phyloP scores from a whole-genome alignment of 129 eudicot genomes.

The Centaurea solstitialis region DNA sequence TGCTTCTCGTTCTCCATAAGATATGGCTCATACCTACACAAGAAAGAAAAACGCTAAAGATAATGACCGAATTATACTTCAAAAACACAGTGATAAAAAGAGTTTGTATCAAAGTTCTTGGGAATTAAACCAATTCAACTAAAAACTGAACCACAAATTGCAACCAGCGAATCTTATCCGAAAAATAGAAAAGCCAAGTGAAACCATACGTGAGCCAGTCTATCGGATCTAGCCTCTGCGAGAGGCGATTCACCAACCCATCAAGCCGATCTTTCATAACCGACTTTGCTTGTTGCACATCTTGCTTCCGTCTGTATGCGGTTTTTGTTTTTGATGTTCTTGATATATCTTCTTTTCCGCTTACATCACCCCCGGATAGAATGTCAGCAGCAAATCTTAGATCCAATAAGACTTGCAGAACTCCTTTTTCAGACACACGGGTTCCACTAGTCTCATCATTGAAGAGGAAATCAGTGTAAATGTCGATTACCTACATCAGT shows the following conservation, averaged over 20 bases:
- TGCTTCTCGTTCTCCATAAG: conserved; percentile 98
- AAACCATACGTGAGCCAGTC: conserved; percentile 94
- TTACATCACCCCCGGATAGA: conserved; percentile 72
- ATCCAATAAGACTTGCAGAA: conserved; percentile 81
- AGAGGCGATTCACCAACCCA: conserved; percentile 55
- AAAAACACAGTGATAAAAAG: neutral
- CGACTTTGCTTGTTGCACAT: conserved; percentile 51
- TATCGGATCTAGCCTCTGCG: conserved; percentile 92
- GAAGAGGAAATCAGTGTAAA: conserved; percentile 59
- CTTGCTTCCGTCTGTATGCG: conserved; percentile 74
- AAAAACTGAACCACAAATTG: neutral
- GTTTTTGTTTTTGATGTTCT: conserved; percentile 50
- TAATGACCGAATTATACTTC: conserved; percentile 7
- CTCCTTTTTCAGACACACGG: conserved; percentile 84
- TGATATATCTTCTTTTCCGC: conserved; percentile 39
- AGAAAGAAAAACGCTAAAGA: neutral
- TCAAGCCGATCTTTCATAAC: conserved; percentile 53
- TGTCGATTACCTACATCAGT: conserved; percentile 62
- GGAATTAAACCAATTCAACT: neutral
- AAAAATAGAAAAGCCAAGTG: neutral
- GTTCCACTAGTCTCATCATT: conserved; percentile 42
- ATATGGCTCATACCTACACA: conserved; percentile 86
- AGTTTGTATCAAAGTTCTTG: neutral
- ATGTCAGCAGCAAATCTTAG: conserved; percentile 82
- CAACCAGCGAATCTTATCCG: neutral